Percentiles rank a stretch among this genome's conserved stretches.
Conservation (phyloP, 345 rosid genomes). For the Clausena lansium region DNA sequence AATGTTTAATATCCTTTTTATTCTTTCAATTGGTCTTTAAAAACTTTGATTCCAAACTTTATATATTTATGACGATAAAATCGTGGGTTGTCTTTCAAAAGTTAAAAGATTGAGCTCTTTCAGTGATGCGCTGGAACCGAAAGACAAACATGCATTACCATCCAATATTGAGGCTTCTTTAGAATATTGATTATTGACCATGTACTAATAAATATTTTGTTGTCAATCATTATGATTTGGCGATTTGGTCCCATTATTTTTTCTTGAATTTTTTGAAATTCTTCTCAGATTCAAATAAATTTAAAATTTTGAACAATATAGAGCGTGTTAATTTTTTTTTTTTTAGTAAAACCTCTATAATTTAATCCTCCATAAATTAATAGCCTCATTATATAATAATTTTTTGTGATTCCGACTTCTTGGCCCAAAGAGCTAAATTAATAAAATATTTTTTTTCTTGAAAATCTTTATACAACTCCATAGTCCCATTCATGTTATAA, state of each 20-base stretch:
- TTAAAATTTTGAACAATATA: too few relatives aligned
- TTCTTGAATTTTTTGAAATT: background rate
- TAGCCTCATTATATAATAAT: too few relatives aligned
- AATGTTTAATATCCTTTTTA: background rate
- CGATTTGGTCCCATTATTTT: background rate
- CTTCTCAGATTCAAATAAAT: background rate
- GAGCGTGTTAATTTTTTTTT: too few relatives aligned
- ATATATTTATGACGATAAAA: background rate
- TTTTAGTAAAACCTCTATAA: too few relatives aligned
- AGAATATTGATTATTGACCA: background rate
- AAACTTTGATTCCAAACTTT: constrained; percentile 8
- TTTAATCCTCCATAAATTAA: too few relatives aligned
- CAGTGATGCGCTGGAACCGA: background rate
- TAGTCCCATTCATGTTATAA: too few relatives aligned
- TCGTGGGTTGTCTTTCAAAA: background rate
- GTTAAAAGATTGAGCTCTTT: constrained; percentile 16
- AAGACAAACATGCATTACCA: constrained; percentile 1
- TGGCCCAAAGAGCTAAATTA: too few relatives aligned
- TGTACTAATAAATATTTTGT: background rate
- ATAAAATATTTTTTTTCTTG: too few relatives aligned
- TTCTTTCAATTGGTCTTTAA: background rate
- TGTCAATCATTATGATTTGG: background rate
- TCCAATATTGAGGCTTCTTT: constrained; percentile 8
- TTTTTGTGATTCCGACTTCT: too few relatives aligned
- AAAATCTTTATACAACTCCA: too few relatives aligned